Conservation (phyloP, 495 filamentous ascomycete genomes). For the Talaromyces proteolyticus region DNA sequence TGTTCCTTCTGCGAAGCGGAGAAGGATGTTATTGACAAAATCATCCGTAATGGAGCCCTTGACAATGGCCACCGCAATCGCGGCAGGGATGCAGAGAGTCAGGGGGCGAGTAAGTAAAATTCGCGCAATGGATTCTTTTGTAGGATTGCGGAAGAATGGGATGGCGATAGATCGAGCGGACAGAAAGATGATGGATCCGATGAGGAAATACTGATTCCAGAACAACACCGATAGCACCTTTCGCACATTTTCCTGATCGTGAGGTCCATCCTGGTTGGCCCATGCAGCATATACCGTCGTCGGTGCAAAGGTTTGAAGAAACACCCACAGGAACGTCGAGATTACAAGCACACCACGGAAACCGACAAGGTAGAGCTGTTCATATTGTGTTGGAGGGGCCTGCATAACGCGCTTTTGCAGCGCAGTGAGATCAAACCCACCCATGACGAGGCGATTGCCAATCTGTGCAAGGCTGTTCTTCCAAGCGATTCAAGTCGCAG, state of each 20-base stretch:
- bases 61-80: conserved; percentile 16
- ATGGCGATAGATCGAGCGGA: conserved; percentile 26
- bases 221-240: conserved; percentile 25
- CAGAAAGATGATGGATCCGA: conserved; percentile 26
- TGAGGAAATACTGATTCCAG: conserved; percentile 30
- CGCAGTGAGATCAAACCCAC: neutral
- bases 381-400: neutral
- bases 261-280: conserved; percentile 12
- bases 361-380: conserved; percentile 22
- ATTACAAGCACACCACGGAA: conserved; percentile 25
- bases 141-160: conserved; percentile 23
- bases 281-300: conserved; percentile 15
- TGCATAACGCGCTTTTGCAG: conserved; percentile 10
- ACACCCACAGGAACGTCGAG: conserved; percentile 27
- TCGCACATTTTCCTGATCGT: conserved; percentile 20
- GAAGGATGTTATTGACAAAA: conserved; percentile 13
- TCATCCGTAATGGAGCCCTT: conserved; percentile 8
- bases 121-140: conserved; percentile 17
- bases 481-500: too few species aligned
- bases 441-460: conserved; percentile 2
- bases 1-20: conserved; percentile 14
- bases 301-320: conserved; percentile 25
- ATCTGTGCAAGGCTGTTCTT: too few species aligned
- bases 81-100: conserved; percentile 26
- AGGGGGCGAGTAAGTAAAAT: conserved; percentile 37